Conservation (phyloP, 225 moss, liverwort and hornwort species). For the Polytrichum commune region DNA sequence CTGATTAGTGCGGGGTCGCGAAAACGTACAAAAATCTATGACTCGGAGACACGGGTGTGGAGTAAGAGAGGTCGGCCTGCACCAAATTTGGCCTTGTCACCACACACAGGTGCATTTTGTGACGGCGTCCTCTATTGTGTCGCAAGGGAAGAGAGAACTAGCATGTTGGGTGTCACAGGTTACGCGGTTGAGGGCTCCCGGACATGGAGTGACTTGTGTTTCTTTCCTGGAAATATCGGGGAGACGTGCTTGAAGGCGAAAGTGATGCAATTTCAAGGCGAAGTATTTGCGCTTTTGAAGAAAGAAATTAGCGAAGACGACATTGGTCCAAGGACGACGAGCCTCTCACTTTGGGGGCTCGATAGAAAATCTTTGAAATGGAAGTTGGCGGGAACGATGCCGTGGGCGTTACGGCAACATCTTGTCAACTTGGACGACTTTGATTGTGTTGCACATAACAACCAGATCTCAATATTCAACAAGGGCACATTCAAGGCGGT, state of each 20-base stretch:
- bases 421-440: constrained; percentile 43
- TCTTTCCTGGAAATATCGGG: constrained; percentile 21
- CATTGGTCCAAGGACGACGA: constrained; percentile 29
- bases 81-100: constrained; percentile 37
- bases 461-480: constrained; percentile 39
- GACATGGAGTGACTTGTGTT: constrained; percentile 25
- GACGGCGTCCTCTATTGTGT: constrained; percentile 43
- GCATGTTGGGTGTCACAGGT: constrained; percentile 32
- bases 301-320: constrained; percentile 34
- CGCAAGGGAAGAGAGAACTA: constrained; percentile 46
- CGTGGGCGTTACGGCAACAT: constrained; percentile 22
- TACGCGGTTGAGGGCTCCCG: constrained; percentile 28
- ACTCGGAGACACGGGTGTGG: constrained; percentile 39
- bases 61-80: constrained; percentile 35
- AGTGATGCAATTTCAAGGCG: constrained; percentile 27
- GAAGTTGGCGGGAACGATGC: constrained; percentile 40
- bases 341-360: constrained; percentile 43
- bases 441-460: constrained; percentile 30
- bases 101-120: constrained; percentile 30
- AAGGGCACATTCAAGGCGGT: constrained; percentile 45
- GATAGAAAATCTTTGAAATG: constrained; percentile 22
- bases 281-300: constrained; percentile 31
- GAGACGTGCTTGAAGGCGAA: constrained; percentile 36
- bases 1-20: constrained; percentile 41
- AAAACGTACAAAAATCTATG: constrained; percentile 38